Evolutionary conservation across 805 yeast genomes (phyloP), one percentile per base, ranked within the genome.

Genomic region (Candida silvicultrix): DNA sequence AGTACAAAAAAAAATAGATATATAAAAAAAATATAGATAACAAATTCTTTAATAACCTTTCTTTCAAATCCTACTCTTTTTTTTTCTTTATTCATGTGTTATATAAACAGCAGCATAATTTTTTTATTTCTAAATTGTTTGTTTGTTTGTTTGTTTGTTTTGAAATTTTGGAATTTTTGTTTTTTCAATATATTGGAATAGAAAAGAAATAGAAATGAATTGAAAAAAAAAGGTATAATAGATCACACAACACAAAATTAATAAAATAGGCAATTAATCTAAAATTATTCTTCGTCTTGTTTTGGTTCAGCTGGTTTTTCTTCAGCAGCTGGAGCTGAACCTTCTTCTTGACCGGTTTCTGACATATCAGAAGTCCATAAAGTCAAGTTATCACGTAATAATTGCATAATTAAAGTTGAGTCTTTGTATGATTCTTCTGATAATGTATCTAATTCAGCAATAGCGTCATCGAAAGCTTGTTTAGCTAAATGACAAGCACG

Each of bases 401-500:
- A 83, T 81, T 94, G 98, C 99, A 94, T 94, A 67, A 94, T 94
- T 69, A 94, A 82, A 59, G 98, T 94, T 54, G 97, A 89, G 71
- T 92, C 99, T 73, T 92, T 94, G 83, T 94, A 92, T 57, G 96
- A 86, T 75, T 92, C 99, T 75, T 92, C 99, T 40, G 96, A 87
- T 66, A 92, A 78, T 57, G 97, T 88, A 74, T 92, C 99, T 68
- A 92, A 81, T 75, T 94, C 98, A 54, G 99, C 97, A 67, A 92
- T 95, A 54, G 99, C 99, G 66, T 92, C 98, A 71, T 92, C 99
- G 60, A 94, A 92, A 36, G 99, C 98, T 75, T 92, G 97, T 73
- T 92, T 94, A 63, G 99, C 99, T 69, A 92, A 81, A 69, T 90
- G 96, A 71, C 99, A 92, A 59, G 99, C 99, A 71, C 95, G 88